Conservation (phyloP, 768 basidiomycete species). For the Amanita rubescens region DNA sequence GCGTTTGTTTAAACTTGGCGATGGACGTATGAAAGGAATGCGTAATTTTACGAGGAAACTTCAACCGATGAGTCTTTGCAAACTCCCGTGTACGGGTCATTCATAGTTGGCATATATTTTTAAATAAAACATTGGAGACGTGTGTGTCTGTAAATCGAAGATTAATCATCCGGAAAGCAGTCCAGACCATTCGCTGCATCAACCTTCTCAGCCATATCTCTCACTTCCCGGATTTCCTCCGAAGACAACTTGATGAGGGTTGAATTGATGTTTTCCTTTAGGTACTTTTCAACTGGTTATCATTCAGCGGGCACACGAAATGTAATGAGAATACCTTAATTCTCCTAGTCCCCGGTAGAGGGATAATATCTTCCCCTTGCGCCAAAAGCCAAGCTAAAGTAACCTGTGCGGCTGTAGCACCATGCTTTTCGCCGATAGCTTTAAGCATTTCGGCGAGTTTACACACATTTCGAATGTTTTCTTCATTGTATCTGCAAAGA, state of each 20-base stretch:
- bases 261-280: conserved; percentile 38
- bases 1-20: too few species aligned
- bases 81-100: too few species aligned
- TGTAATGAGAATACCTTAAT: conserved; percentile 21
- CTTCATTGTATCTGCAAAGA: conserved; percentile 24
- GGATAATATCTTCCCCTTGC: conserved; percentile 38
- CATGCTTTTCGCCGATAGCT: conserved; percentile 29
- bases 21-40: too few species aligned
- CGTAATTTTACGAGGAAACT: too few species aligned
- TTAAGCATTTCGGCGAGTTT: conserved; percentile 33
- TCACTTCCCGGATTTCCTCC: conserved; percentile 30
- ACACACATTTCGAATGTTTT: conserved; percentile 43
- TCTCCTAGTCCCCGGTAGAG: conserved; percentile 41
- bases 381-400: conserved; percentile 44
- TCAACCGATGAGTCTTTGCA: too few species aligned
- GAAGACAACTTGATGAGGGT: conserved; percentile 24
- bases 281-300: conserved; percentile 18
- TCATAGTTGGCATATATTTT: too few species aligned
- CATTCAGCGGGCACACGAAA: background rate
- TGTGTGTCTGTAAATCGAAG: conserved; percentile 29
- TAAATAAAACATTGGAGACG: too few species aligned
- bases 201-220: conserved; percentile 26
- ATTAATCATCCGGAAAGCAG: conserved; percentile 23
- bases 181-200: conserved; percentile 23
- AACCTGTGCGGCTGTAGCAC: conserved; percentile 38